Base-by-base conservation (phyloP, 2,329 filamentous ascomycete genomes). In the Penicillium brasilianum region DNA sequence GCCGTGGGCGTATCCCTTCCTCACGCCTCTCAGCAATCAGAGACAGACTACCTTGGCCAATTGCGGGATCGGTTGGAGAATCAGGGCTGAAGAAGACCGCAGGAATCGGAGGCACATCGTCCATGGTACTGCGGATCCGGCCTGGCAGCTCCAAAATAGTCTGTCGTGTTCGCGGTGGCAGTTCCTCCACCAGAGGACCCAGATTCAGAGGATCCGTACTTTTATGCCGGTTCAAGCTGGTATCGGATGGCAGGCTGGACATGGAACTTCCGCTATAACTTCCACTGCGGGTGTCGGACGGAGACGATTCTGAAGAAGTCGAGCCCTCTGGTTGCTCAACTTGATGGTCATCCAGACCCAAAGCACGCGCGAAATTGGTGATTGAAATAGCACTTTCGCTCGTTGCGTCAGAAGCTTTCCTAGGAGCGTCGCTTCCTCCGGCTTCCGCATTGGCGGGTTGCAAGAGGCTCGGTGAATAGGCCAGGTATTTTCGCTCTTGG, bases 261-360 rank as follows among this genome's bases (percentile, higher is more conserved):
- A 83, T 82, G 8, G 88, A 89, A 69, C 88, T 90, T 1, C 84
- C 78, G 61, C 85, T 84, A 5, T 88, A 89, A 69, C 88, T 90
- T 1, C 84, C 78, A 62, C 84, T 84, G 68, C 86, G 86, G 1
- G 77, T 78, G n/a, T 83, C 82, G 57, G 87, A 89, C 41, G 82
- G 84, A 0, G 82, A 84, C 2, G 88, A 91, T 48, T 83, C 83
- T 18, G 84, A 87, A 0, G 89, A 91, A 0, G 87, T 88, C 28
- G 89, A 92, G 61, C 85, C 84, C 1, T 87, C 86, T 0, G 86
- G 79, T 4, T 84, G 83, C 68, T 91, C 88, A 67, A 90, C 89
- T 0, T 87, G 85, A 66, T 87, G 85, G 67, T 89, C 89, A 36
- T 84, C 82, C 0, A 79, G 64, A 28, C 76, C 77, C 11, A 79